phyloP scores from a whole-genome alignment of 202 grass and related monocot genomes.

The Musa balbisiana region DNA sequence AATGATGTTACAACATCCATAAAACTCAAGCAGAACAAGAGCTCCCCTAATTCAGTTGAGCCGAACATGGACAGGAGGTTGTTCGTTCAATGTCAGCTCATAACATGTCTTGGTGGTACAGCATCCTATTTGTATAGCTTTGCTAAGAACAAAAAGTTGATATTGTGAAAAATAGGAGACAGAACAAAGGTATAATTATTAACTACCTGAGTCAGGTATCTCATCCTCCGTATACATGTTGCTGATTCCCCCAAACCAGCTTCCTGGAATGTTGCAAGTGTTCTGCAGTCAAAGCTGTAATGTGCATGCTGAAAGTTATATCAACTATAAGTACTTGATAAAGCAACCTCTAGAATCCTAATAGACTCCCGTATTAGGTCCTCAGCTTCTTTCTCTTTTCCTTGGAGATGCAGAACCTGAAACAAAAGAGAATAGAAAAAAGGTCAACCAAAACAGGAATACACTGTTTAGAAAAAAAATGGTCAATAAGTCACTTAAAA shows the following conservation, averaged over 20 bases:
- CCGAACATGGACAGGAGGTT: no score
- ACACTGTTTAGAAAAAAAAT: neutral
- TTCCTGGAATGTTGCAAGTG: constrained; percentile 39
- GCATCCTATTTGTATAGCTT: no score
- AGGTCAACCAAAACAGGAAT: neutral
- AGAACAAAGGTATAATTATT: neutral
- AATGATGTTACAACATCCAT: no score
- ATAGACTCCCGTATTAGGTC: constrained; percentile 75
- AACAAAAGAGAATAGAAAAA: constrained; percentile 21
- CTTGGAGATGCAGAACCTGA: constrained; percentile 66
- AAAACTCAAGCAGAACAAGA: no score
- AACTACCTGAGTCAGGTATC: constrained; percentile 45
- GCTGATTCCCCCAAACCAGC: constrained; percentile 63
- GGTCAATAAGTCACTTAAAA: no score
- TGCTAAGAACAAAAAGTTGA: no score
- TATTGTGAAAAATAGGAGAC: neutral
- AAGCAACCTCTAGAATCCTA: constrained; percentile 75
- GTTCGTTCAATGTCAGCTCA: no score
- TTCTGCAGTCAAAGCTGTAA: constrained; percentile 8
- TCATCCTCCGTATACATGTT: constrained; percentile 66
- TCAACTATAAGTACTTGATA: constrained; percentile 17
- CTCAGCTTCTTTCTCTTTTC: constrained; percentile 66
- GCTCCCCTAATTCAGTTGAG: no score
- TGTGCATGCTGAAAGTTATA: neutral
- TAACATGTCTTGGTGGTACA: no score